Evolutionary conservation across 192 early-diverging fungal genomes (phyloP).

Genomic region (Coemansia asiatica): DNA sequence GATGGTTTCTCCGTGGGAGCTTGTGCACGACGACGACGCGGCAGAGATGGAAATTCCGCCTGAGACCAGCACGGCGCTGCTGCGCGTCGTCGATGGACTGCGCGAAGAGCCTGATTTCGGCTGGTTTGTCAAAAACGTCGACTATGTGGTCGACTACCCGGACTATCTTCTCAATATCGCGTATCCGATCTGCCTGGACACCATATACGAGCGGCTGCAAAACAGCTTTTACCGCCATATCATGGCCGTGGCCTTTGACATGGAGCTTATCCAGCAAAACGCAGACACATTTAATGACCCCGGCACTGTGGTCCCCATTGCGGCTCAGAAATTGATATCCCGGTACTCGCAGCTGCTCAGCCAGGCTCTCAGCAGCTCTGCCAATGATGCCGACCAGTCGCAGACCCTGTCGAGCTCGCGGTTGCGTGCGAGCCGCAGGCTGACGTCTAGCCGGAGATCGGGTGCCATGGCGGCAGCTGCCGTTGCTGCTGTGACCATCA

Average conservation of each 20-base stretch:
- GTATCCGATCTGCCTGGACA: slow-evolving; percentile 71
- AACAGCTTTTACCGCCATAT: slow-evolving; percentile 63
- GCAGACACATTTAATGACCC: slow-evolving; percentile 68
- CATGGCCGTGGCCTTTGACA: slow-evolving; percentile 68
- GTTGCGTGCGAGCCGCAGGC: background rate
- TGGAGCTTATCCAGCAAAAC: slow-evolving; percentile 65
- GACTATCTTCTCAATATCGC: slow-evolving; percentile 65
- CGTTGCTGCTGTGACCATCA: background rate
- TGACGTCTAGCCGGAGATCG: background rate
- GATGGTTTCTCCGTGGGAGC: slow-evolving; percentile 43
- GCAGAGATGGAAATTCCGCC: slow-evolving; percentile 20
- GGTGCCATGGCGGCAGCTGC: background rate
- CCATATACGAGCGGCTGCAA: slow-evolving; percentile 58
- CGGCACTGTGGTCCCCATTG: slow-evolving; percentile 33
- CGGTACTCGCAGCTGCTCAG: slow-evolving; percentile 18
- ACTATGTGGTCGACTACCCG: slow-evolving; percentile 59
- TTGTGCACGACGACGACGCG: slow-evolving; percentile 22
- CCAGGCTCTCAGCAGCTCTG: background rate
- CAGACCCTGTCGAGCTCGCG: background rate
- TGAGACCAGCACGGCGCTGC: slow-evolving; percentile 33
- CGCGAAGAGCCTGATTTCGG: slow-evolving; percentile 43
- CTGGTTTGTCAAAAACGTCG: slow-evolving; percentile 65
- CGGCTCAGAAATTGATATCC: slow-evolving; percentile 30
- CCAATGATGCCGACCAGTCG: background rate
- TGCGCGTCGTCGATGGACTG: slow-evolving; percentile 52